Conservation (phyloP, 2,329 filamentous ascomycete genomes). For the Stromatinia cepivora region DNA sequence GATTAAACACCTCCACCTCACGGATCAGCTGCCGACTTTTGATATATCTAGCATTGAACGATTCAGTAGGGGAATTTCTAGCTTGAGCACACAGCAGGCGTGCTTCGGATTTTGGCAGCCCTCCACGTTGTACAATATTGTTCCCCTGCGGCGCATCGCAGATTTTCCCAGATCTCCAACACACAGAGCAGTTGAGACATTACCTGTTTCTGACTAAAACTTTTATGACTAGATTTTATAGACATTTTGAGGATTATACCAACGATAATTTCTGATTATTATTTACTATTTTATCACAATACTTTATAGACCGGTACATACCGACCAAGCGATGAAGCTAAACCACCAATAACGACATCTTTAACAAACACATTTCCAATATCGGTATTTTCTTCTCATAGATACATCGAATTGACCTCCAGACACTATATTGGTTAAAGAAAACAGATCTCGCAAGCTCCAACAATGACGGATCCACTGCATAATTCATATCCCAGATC, state of each 20-base stretch:
- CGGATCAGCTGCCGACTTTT: conserved; percentile 40
- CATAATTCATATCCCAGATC: conserved; percentile 62
- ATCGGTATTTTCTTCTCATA: conserved; percentile 5
- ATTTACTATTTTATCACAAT: background rate
- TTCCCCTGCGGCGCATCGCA: conserved; percentile 33
- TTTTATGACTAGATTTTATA: background rate
- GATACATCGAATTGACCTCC: background rate
- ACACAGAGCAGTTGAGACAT: conserved; percentile 9
- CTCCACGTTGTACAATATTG: conserved; percentile 35
- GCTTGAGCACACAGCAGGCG: conserved; percentile 30
- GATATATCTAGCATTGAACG: conserved; percentile 30
- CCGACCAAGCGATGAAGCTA: conserved; percentile 18
- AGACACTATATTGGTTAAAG: conserved; percentile 27
- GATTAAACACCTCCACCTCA: conserved; percentile 33
- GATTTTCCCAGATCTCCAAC: conserved; percentile 28
- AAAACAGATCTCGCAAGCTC: conserved; percentile 25
- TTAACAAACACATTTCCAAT: background rate
- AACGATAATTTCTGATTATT: conserved; percentile 1
- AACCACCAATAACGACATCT: conserved; percentile 13
- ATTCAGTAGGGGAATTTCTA: conserved; percentile 33
- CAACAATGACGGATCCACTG: conserved; percentile 54
- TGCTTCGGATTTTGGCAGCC: conserved; percentile 39
- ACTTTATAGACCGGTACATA: conserved; percentile 9
- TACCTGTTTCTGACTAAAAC: background rate
- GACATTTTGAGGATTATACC: background rate